These are phyloP conservation scores for Musa troglodytarum DNA, from an alignment of 176 grass and related monocot species.

Conservation along the genomic window DNA sequence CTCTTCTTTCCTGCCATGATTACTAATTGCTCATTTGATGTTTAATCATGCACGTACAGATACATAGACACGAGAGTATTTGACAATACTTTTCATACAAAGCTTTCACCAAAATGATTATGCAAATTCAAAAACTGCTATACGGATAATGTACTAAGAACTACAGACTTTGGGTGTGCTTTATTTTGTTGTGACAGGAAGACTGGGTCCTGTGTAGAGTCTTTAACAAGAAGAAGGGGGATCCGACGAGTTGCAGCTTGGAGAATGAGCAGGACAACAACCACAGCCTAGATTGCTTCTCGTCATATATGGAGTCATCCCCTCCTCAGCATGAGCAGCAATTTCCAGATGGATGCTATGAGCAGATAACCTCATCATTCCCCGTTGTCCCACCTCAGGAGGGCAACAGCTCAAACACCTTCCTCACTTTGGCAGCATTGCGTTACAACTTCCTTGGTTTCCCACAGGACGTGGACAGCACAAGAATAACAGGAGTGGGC, in stretches of 20 bases:
- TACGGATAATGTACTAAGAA: too few species aligned
- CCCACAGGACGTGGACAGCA: not conserved
- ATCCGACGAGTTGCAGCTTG: not conserved
- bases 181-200: constrained; percentile 27
- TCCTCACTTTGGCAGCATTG: constrained; percentile 8
- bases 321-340: constrained; percentile 19
- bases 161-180: not conserved
- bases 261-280: constrained; percentile 5
- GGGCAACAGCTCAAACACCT: too few species aligned
- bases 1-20: too few species aligned
- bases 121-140: too few species aligned
- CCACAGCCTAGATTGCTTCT: not conserved
- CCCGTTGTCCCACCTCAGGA: too few species aligned
- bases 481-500: not conserved
- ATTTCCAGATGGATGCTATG: too few species aligned
- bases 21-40: too few species aligned
- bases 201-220: constrained; percentile 73
- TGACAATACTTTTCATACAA: too few species aligned
- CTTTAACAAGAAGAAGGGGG: constrained; percentile 41
- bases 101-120: too few species aligned
- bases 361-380: too few species aligned
- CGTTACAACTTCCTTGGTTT: constrained; percentile 20
- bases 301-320: not conserved
- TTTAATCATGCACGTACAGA: too few species aligned
- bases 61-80: too few species aligned